Percentiles rank a stretch among this genome's conserved stretches.
Conservation (phyloP, 805 yeast genomes). For the Kuraishia piskuri region DNA sequence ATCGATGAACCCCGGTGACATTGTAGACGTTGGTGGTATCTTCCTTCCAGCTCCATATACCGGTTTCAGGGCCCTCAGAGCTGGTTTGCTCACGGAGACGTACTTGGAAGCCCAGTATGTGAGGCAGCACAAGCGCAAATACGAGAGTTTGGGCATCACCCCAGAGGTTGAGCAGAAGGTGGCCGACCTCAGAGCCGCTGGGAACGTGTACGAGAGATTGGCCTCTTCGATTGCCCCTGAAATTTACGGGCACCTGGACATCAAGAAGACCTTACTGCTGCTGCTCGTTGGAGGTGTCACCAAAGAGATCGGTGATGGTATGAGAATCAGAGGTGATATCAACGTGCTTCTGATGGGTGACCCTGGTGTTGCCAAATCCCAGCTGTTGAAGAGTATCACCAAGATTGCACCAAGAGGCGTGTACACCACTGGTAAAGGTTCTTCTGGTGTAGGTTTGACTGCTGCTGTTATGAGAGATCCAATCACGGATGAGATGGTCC, state of each 20-base stretch:
- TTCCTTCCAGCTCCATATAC: conserved; percentile 93
- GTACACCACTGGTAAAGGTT: conserved; percentile 97
- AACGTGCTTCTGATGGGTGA: conserved; percentile 97
- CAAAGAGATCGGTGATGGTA: conserved; percentile 91
- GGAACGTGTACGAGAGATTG: conserved; percentile 69
- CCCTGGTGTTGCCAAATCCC: conserved; percentile 99
- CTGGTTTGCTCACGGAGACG: conserved; percentile 92
- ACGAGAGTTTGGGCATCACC: conserved; percentile 55
- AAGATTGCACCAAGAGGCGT: conserved; percentile 95
- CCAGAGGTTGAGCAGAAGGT: conserved; percentile 50
- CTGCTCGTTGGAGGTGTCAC: conserved; percentile 93
- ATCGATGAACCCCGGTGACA: conserved; percentile 85
- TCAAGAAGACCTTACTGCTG: conserved; percentile 80
- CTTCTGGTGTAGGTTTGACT: conserved; percentile 97
- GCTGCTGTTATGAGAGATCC: conserved; percentile 99
- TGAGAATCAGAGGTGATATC: conserved; percentile 95
- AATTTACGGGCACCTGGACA: conserved; percentile 89
- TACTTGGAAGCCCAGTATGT: conserved; percentile 83
- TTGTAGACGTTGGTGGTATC: conserved; percentile 88
- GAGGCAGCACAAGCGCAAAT: conserved; percentile 82
- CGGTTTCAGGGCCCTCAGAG: conserved; percentile 85
- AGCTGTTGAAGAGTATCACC: conserved; percentile 80
- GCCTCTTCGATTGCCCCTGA: conserved; percentile 95
- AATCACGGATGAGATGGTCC: conserved; percentile 96
- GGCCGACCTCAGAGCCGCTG: conserved; percentile 42